These are phyloP conservation scores for Schizosaccharomyces osmophilus DNA, from an alignment of 805 yeast species.

Conservation along the genomic window DNA sequence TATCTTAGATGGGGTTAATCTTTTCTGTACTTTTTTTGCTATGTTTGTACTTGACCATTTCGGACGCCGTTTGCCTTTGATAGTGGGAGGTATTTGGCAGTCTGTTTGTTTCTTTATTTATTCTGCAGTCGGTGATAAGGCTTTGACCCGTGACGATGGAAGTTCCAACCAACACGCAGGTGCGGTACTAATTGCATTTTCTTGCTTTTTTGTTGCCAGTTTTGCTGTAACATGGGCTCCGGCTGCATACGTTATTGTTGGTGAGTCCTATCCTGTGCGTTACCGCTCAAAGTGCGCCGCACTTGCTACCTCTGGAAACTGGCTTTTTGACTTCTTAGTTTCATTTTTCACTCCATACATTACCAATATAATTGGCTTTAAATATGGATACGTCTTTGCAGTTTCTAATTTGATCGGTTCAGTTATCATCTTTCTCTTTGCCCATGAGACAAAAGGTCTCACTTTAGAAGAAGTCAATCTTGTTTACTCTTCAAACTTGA, in stretches of 20 bases:
- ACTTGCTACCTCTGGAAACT: slow-evolving; percentile 20
- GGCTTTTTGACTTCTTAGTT: slow-evolving; percentile 26
- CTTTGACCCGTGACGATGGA: slow-evolving; percentile 14
- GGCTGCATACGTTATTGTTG: slow-evolving; percentile 22
- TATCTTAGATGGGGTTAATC: slow-evolving; percentile 29
- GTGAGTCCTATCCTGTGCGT: slow-evolving; percentile 25
- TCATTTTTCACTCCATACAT: slow-evolving; percentile 51
- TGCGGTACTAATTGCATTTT: slow-evolving; percentile 27
- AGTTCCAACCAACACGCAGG: slow-evolving; percentile 17
- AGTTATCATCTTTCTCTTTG: slow-evolving; percentile 33
- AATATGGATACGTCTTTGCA: slow-evolving; percentile 38
- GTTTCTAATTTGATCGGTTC: slow-evolving; percentile 25
- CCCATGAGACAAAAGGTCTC: slow-evolving; percentile 35
- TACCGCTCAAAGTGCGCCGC: slow-evolving; percentile 14
- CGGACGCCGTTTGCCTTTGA: slow-evolving; percentile 25
- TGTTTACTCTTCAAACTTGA: slow-evolving; percentile 14
- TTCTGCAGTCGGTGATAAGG: slow-evolving; percentile 21
- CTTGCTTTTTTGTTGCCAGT: slow-evolving; percentile 26
- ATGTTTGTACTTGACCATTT: slow-evolving; percentile 25
- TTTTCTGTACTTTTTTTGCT: slow-evolving; percentile 25
- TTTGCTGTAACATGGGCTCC: slow-evolving; percentile 39
- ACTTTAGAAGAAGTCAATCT: slow-evolving; percentile 36
- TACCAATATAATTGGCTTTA: slow-evolving; percentile 34
- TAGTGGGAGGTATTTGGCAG: slow-evolving; percentile 26
- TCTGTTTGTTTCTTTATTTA: slow-evolving; percentile 29